These are phyloP conservation scores for Emmonsiellopsis sp. DNA, from an alignment of 2,329 filamentous ascomycete genomes.

Conservation along the genomic window DNA sequence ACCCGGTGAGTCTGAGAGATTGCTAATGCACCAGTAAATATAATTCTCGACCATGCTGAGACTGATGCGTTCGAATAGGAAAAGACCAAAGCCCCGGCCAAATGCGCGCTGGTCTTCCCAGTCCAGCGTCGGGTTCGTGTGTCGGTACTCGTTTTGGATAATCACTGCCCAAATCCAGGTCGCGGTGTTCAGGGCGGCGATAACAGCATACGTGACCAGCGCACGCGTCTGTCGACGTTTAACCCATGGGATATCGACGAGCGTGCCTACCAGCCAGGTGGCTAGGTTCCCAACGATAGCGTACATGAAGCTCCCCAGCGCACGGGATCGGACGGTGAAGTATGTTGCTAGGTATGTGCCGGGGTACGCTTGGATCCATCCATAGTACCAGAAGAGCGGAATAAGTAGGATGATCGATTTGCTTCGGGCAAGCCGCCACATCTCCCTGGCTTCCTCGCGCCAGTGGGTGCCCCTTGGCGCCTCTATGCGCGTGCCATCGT, in stretches of 20 bases:
- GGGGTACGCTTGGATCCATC: conserved; percentile 28
- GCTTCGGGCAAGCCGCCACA: conserved; percentile 26
- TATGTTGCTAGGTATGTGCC: conserved; percentile 35
- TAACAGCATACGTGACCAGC: conserved; percentile 29
- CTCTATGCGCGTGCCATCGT: conserved; percentile 31
- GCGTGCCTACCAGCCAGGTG: conserved; percentile 27
- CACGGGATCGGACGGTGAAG: conserved; percentile 34
- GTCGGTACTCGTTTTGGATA: conserved; percentile 38
- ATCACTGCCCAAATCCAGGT: conserved; percentile 41
- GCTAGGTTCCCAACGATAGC: conserved; percentile 31
- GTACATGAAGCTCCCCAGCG: conserved; percentile 27
- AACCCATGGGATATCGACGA: conserved; percentile 32
- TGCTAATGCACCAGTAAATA: conserved; percentile 40
- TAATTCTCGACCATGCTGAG: conserved; percentile 35
- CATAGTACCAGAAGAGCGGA: conserved; percentile 26
- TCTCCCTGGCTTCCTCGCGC: conserved; percentile 23
- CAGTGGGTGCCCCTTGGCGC: conserved; percentile 20
- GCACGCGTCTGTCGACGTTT: conserved; percentile 33
- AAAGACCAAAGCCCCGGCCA: conserved; percentile 35
- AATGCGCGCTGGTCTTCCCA: conserved; percentile 33
- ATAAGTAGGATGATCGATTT: conserved; percentile 28
- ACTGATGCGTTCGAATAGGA: conserved; percentile 32
- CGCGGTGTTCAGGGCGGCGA: conserved; percentile 33
- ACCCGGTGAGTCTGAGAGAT: conserved; percentile 35
- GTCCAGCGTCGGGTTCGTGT: conserved; percentile 34